A percentile compares a stretch with the other conserved stretches of the same genome.
phyloP scores from a whole-genome alignment of 257 asterid species.

The Nicotiana noctiflora region DNA sequence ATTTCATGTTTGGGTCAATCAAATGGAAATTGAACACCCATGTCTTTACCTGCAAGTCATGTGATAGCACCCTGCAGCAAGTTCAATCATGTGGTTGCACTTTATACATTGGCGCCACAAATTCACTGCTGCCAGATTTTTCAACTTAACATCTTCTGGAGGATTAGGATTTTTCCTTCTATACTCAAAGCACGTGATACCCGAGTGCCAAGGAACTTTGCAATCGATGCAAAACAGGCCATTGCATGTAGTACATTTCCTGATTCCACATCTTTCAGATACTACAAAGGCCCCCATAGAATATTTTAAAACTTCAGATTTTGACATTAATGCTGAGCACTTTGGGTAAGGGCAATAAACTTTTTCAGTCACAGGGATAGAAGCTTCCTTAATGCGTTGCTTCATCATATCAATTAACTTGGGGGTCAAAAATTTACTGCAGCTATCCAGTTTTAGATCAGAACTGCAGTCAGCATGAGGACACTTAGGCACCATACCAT shows the following conservation, averaged over 20 bases:
- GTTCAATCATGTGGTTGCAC: slow-evolving; percentile 55
- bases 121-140: slow-evolving; percentile 36
- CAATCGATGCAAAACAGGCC: slow-evolving; percentile 44
- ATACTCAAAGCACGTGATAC: slow-evolving; percentile 30
- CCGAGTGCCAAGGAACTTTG: slow-evolving; percentile 53
- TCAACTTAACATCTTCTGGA: slow-evolving; percentile 40
- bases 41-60: slow-evolving; percentile 54
- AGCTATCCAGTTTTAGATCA: slow-evolving; percentile 31
- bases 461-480: slow-evolving; percentile 44
- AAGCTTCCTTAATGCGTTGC: slow-evolving; percentile 44
- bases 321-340: slow-evolving; percentile 48
- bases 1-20: slow-evolving; percentile 3
- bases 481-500: slow-evolving; percentile 48
- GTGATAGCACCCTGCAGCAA: slow-evolving; percentile 62
- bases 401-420: slow-evolving; percentile 39
- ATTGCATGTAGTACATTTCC: slow-evolving; percentile 44
- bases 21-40: slow-evolving; percentile 3
- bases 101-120: slow-evolving; percentile 57
- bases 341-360: slow-evolving; percentile 51
- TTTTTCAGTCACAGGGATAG: slow-evolving; percentile 37
- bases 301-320: slow-evolving; percentile 23
- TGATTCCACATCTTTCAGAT: background rate
- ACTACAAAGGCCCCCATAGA: background rate
- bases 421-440: slow-evolving; percentile 37
- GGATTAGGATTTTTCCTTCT: slow-evolving; percentile 25